phyloP scores from a whole-genome alignment of 1,284 basidiomycete species.

The Ceratobasidium theobromae region DNA sequence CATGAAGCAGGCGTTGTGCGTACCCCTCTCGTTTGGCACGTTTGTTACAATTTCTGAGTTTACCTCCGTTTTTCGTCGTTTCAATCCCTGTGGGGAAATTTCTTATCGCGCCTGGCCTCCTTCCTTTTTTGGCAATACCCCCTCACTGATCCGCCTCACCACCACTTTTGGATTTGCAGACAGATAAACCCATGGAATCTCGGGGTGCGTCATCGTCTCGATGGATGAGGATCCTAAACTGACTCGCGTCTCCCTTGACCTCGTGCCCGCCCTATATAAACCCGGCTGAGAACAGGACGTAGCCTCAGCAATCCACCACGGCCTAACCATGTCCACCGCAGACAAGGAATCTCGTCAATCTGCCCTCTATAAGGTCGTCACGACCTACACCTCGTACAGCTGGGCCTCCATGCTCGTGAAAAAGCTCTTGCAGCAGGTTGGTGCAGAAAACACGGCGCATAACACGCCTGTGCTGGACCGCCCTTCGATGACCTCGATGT shows the following conservation, averaged over 20 bases:
- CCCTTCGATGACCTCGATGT: constrained; percentile 62
- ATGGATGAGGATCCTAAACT: constrained; percentile 2
- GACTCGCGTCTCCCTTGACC: constrained; percentile 16
- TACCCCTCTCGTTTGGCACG: constrained; percentile 38
- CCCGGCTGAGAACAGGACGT: constrained; percentile 61
- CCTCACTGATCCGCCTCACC: constrained; percentile 48
- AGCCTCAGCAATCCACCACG: constrained; percentile 90
- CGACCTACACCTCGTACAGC: constrained; percentile 93
- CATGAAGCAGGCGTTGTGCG: constrained; percentile 77
- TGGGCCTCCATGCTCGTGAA: constrained; percentile 92
- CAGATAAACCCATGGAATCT: constrained; percentile 86
- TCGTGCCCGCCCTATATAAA: background rate
- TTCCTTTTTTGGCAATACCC: constrained; percentile 44
- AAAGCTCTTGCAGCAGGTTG: constrained; percentile 83
- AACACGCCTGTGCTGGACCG: constrained; percentile 84
- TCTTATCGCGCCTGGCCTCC: constrained; percentile 37
- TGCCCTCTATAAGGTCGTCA: constrained; percentile 79
- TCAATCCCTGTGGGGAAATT: constrained; percentile 1
- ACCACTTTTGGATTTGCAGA: constrained; percentile 36
- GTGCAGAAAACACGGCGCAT: constrained; percentile 78
- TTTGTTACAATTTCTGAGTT: background rate
- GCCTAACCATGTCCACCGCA: constrained; percentile 74
- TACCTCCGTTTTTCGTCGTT: background rate
- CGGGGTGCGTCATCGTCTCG: constrained; percentile 56
- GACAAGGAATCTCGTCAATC: constrained; percentile 82